Evolutionary conservation across 805 yeast species (phyloP).

Genomic region (Lipomyces mesembrius): DNA sequence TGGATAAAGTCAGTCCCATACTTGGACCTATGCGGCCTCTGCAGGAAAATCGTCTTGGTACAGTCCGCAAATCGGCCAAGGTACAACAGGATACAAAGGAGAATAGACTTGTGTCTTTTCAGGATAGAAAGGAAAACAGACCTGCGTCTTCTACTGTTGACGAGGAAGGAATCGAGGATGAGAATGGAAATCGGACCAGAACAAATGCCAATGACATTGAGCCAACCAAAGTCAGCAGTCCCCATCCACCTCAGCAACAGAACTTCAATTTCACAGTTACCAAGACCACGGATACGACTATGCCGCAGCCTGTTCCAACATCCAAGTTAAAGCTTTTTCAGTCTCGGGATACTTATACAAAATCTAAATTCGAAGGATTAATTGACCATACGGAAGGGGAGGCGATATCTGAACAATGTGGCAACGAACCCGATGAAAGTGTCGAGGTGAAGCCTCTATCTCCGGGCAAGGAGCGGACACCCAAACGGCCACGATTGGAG

Average conservation of each 20-base stretch:
- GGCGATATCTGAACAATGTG: not conserved
- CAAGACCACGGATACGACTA: not conserved
- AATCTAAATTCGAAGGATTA: conserved; percentile 39
- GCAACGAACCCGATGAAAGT: conserved; percentile 5
- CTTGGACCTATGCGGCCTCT: conserved; percentile 9
- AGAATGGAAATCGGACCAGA: not conserved
- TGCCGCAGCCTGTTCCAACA: conserved; percentile 8
- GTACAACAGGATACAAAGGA: not conserved
- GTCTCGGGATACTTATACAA: conserved; percentile 41
- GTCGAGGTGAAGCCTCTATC: conserved; percentile 16
- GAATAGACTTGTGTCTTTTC: not conserved
- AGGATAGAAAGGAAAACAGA: conserved; percentile 1
- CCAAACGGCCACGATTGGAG: conserved; percentile 29
- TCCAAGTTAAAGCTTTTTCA: conserved; percentile 41
- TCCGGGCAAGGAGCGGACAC: conserved; percentile 30
- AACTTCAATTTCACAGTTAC: conserved; percentile 23
- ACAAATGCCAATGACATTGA: conserved; percentile 7
- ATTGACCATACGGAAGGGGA: conserved; percentile 17
- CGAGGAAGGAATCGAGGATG: not conserved
- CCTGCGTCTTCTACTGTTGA: conserved; percentile 3
- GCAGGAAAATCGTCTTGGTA: not conserved
- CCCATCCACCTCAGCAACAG: conserved; percentile 34
- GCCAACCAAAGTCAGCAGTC: conserved; percentile 18
- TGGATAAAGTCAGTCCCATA: conserved; percentile 32
- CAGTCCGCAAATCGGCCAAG: not conserved